A percentile compares a stretch with the other conserved stretches of the same genome.
Evolutionary conservation across 2,329 filamentous ascomycete genomes (phyloP).

Genomic region (Dryadomyces quercus-mongolicae): DNA sequence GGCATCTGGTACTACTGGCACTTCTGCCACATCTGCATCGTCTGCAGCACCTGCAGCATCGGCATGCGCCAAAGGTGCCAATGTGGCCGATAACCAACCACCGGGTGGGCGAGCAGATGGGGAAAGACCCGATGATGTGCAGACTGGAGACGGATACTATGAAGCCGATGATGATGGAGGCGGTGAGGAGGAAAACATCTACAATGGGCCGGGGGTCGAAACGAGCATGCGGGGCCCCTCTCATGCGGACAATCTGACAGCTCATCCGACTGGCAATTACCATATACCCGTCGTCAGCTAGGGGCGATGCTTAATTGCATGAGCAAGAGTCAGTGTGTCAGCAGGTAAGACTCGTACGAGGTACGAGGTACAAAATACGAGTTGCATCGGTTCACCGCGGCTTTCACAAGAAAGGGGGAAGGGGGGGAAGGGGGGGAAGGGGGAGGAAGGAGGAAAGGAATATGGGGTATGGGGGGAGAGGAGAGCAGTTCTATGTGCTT

Average conservation of each 20-base stretch:
- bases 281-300: neutral
- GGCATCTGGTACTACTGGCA: no score
- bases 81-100: conserved; percentile 1
- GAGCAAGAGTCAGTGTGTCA: neutral
- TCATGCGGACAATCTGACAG: neutral
- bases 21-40: no score
- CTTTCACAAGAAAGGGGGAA: neutral
- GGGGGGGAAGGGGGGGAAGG: neutral
- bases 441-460: neutral
- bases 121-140: neutral
- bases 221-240: neutral
- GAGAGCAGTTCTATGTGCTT: neutral
- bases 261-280: neutral
- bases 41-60: neutral
- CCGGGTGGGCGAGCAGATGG: neutral
- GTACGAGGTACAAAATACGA: no score
- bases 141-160: neutral
- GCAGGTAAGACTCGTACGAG: no score
- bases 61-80: neutral
- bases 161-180: conserved; percentile 1
- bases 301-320: neutral
- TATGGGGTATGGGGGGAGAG: no score
- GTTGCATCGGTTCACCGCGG: neutral
- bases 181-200: neutral
- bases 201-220: neutral